These are phyloP conservation scores for Pittosporum tobira DNA, from an alignment of 129 eudicot genomes.

Conservation along the genomic window DNA sequence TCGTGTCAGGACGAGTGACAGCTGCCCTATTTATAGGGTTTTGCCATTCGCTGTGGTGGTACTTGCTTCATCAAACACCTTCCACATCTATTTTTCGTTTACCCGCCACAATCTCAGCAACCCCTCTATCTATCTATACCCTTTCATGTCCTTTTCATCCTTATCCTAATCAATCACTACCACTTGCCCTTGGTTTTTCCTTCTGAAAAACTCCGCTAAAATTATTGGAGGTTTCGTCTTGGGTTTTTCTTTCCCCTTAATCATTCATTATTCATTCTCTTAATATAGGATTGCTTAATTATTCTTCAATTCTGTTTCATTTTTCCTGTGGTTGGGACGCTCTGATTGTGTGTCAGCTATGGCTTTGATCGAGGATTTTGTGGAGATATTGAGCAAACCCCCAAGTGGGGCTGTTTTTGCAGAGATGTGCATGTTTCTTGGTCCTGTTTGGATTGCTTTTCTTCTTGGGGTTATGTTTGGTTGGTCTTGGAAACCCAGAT, in stretches of 20 bases:
- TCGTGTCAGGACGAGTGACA: no score
- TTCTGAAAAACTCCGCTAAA: constrained; percentile 2
- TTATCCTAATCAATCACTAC: background rate
- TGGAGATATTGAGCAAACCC: constrained; percentile 33
- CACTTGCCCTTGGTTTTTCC: constrained; percentile 1
- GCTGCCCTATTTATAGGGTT: no score
- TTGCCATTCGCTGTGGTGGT: no score
- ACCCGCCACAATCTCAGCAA: background rate
- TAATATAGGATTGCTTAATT: no score
- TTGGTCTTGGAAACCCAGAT: constrained; percentile 85
- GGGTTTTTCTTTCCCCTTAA: background rate
- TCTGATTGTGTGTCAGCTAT: constrained; percentile 11
- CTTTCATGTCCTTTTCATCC: constrained; percentile 19
- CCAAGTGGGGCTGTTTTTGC: constrained; percentile 24
- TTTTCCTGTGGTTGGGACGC: background rate
- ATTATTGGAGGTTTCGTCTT: constrained; percentile 1
- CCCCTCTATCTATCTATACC: constrained; percentile 2
- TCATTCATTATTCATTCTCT: background rate
- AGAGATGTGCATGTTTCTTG: constrained; percentile 30
- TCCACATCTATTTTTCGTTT: background rate
- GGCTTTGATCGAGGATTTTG: constrained; percentile 35
- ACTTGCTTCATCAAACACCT: background rate
- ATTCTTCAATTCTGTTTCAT: no score
- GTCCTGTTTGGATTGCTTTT: constrained; percentile 45
- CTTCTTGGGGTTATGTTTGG: constrained; percentile 60